Evolutionary conservation across 345 rosid genomes (phyloP), one percentile per base, ranked within the genome.

Genomic region (Fremontodendron californicum): DNA sequence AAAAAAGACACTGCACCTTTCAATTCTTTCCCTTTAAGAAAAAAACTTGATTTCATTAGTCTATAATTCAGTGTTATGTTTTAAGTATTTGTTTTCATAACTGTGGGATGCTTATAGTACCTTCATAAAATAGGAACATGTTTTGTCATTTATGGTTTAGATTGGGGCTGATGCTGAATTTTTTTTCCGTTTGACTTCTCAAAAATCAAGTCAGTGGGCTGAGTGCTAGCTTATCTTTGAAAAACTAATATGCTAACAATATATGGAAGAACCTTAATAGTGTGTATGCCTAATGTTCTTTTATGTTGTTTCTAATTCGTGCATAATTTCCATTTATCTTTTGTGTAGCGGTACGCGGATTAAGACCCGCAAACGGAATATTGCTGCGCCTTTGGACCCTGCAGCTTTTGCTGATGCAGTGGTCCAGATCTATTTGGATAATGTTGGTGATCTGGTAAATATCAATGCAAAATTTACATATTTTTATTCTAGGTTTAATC

Each of bases 331-430:
- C 11, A 16, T 75, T 40, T 73, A 19, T 74, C 27, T 82, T 5
- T 40, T 81, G 61, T 73, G 63, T 84, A 94, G 98, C 82, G 98
- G 99, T 77, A 90, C 97, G 99, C 98, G 98, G 98, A 96, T 96
- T 93, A 96, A 96, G 98, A 87, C 98, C 99, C 99, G 99, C 99
- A 96, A 96, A 87, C 90, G 98, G 91, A 96, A 96, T 81, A 96
- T 96, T 71, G 91, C 98, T 11, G 94, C 94, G 18, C 98, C 99
- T 11, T 87, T 92, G 86, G 98, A 92, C 94, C 96, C 99, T 93
- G 96, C 97, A 82, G 92, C 96, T 31, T 93, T 93, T 86, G 88
- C 99, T 29, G 98, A 92, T 90, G 97, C 94, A 81, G 96, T 96
- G 92, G 92, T 96, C 87, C 92, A 89, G 94, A 93, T 96, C 72